Evolutionary conservation across 495 filamentous ascomycete genomes (phyloP).

Genomic region (Viridothelium virens): DNA sequence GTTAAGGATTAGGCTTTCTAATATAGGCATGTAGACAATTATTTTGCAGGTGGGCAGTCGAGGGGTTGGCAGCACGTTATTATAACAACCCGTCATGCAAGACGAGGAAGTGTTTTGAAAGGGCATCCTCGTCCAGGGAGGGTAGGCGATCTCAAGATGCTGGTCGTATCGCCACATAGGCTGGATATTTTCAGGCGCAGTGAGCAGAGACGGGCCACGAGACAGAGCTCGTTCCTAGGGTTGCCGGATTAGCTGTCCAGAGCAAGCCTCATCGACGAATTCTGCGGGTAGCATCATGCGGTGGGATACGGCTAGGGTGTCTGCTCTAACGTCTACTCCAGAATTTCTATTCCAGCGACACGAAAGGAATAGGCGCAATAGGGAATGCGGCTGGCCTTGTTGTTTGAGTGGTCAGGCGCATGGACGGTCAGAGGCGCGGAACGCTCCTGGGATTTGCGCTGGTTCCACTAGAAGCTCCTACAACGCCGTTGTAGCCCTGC

Average conservation of each 20-base stretch:
- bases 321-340: slow-evolving; percentile 8
- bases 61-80: slow-evolving; percentile 11
- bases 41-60: slow-evolving; percentile 10
- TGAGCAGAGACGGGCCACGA: slow-evolving; percentile 22
- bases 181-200: slow-evolving; percentile 9
- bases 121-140: neutral
- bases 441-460: slow-evolving; percentile 11
- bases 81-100: slow-evolving; percentile 8
- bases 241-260: slow-evolving; percentile 30
- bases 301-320: slow-evolving; percentile 22
- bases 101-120: slow-evolving; percentile 13
- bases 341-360: slow-evolving; percentile 7
- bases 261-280: slow-evolving; percentile 30
- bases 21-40: slow-evolving; percentile 11
- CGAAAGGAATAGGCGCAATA: slow-evolving; percentile 2
- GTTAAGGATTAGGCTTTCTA: slow-evolving; percentile 8
- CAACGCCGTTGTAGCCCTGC: slow-evolving; percentile 11
- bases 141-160: slow-evolving; percentile 11
- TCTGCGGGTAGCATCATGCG: slow-evolving; percentile 35
- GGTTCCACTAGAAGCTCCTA: slow-evolving; percentile 12
- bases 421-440: slow-evolving; percentile 9
- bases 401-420: slow-evolving; percentile 11
- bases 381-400: neutral
- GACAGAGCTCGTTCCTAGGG: slow-evolving; percentile 33
- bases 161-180: slow-evolving; percentile 25